Base-by-base conservation (phyloP, 495 filamentous ascomycete species). In the Aspergillus sparsus region DNA sequence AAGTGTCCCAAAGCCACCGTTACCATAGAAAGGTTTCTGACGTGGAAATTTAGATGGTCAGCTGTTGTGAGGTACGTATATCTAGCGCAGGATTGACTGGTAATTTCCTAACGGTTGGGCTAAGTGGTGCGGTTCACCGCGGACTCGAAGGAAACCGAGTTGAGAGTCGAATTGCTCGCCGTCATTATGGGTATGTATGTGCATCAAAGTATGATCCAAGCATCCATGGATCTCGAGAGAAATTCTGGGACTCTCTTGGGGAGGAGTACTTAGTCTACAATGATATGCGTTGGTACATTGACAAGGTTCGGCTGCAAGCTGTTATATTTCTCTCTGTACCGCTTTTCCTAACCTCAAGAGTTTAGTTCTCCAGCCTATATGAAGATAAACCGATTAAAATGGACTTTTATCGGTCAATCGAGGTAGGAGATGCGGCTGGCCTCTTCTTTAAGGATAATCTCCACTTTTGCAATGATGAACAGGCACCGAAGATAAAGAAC, bases 151-250 rank as follows among this genome's bases (percentile, higher is more conserved):
- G 68, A 55, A 78, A 65, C 68, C 80, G 54, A 56, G 77, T 86
- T 7, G 66, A 72, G 35, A 77, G 71, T 46, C 76, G 83, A 10
- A 74, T 74, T 58, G 76, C 80, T 6, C 73, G 82, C 34, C 79
- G 80, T 55, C 77, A 84, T 54, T 82, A 84, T 55, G 83, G 82
- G 2, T 62, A 73, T 8, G 50, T 58, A 21, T 65, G 62, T 57
- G 33, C 36, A 1, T 54, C 57, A n/a, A 53, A 31, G 3, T 84
- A 70, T 57, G 58, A 79, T 67, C 68, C 71, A 7, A 78, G 37
- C 42, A 49, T 10, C 6, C 33, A 50, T 15, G 36, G 7, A 2
- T 21, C 6, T 16, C 9, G 53, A 10, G 13, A 54, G 4, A 54
- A 31, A 8, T 0, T 33, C 1, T 64, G 61, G 47, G 10, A 62